Percentiles rank a stretch among this genome's conserved stretches.
Evolutionary conservation across 2,329 filamentous ascomycete species (phyloP).

Genomic region (Neofusicoccum sp.): DNA sequence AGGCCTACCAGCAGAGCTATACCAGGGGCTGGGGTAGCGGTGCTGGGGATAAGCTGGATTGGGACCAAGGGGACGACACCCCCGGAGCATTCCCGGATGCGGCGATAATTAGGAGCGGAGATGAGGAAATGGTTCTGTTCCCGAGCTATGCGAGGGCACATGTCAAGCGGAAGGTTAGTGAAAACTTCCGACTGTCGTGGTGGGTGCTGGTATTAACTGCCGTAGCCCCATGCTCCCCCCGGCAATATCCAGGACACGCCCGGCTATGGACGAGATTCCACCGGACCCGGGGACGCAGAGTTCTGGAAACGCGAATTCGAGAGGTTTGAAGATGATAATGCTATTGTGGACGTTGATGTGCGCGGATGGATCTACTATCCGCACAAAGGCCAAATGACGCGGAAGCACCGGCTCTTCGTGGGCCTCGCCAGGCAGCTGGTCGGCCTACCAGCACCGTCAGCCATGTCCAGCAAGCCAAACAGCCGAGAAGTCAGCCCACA

Average conservation of each 20-base stretch:
- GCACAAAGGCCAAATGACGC: slow-evolving; percentile 78
- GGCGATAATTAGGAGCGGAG: slow-evolving; percentile 74
- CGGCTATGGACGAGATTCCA: slow-evolving; percentile 47
- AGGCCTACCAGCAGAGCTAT: slow-evolving; percentile 65
- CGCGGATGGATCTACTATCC: slow-evolving; percentile 94
- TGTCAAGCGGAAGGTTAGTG: slow-evolving; percentile 51
- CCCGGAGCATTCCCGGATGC: slow-evolving; percentile 83
- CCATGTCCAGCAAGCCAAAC: slow-evolving; percentile 36
- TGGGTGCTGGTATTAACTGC: slow-evolving; percentile 3
- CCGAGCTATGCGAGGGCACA: slow-evolving; percentile 88
- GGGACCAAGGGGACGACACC: slow-evolving; percentile 53
- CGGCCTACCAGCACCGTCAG: slow-evolving; percentile 72
- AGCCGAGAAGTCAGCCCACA: slow-evolving; percentile 52
- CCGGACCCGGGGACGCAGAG: slow-evolving; percentile 63
- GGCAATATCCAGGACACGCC: slow-evolving; percentile 41
- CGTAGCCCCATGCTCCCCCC: slow-evolving; percentile 36
- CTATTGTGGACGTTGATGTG: slow-evolving; percentile 91
- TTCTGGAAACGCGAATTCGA: slow-evolving; percentile 83
- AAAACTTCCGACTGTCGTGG: slow-evolving; percentile 21
- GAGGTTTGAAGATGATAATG: slow-evolving; percentile 76
- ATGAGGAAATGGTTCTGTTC: slow-evolving; percentile 93
- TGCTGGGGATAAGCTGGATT: slow-evolving; percentile 36
- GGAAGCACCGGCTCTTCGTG: slow-evolving; percentile 84
- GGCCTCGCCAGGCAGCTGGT: slow-evolving; percentile 85
- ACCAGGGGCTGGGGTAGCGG: slow-evolving; percentile 50